Base-by-base conservation (phyloP, 2,329 filamentous ascomycete species). In the Periconia sp. region DNA sequence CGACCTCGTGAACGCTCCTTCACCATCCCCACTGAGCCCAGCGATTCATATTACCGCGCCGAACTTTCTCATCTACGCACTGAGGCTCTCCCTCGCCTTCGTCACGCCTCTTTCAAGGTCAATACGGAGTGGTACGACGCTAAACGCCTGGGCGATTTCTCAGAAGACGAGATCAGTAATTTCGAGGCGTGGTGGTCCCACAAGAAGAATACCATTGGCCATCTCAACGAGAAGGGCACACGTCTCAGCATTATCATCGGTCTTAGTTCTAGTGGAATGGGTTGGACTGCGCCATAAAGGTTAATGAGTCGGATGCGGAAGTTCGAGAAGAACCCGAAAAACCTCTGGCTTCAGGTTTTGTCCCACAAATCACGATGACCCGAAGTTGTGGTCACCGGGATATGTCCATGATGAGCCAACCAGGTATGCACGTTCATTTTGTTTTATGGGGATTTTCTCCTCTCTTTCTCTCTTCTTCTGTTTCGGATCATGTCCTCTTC, bases 11-110 rank as follows among this genome's bases (percentile, higher is more conserved):
- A 71, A 19, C 62, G 63, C 19, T 71, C 69, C 47, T 71, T 69
- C 62, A 67, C 66, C 13, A 68, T 61, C 11, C 72, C 71, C 8
- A 63, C 68, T 17, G 65, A 74, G 50, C 66, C 69, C n/a, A 64
- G 66, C 50, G 62, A 68, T 40, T 61, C 66, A 41, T 70, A 72
- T 54, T 72, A 69, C 44, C 59, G 59, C n/a, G 63, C 64, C 3
- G 70, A 74, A 61, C 61, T 75, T 35, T 70, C 70, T 17, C 70
- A 76, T 45, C 58, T 79, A 40, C 73, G 73, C 53, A 68, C 69
- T 33, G 69, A 73, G 50, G 66, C 72, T n/a, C 62, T 79, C 31
- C 70, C 74, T 3, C 75, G 77, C 49, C 72, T 81, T 51, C 74
- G 74, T 33, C 78, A 79, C 53, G 55, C 64, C 40, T 59, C 60